phyloP scores from a whole-genome alignment of 78 protist species.

The Dictyostelium discoideum region dicty_2.7 NC_007091.3:467501-468000 shows the following conservation, averaged over 20 bases:
- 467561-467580: no score
- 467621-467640: not conserved
- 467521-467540: no score
- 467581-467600: not conserved
- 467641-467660: not conserved
- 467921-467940: not conserved
- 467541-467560: no score
- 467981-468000: not conserved
- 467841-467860: not conserved
- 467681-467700: not conserved
- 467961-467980: not conserved
- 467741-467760: not conserved
- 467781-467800: not conserved
- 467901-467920: not conserved
- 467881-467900: not conserved
- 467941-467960: not conserved
- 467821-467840: not conserved
- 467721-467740: not conserved
- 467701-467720: not conserved
- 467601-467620: not conserved
- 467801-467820: not conserved
- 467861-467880: not conserved
- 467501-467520: no score
- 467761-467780: not conserved
- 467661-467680: not conserved